Conservation (phyloP, 176 grass and related monocot species). For the Zoysia pacifica region DNA sequence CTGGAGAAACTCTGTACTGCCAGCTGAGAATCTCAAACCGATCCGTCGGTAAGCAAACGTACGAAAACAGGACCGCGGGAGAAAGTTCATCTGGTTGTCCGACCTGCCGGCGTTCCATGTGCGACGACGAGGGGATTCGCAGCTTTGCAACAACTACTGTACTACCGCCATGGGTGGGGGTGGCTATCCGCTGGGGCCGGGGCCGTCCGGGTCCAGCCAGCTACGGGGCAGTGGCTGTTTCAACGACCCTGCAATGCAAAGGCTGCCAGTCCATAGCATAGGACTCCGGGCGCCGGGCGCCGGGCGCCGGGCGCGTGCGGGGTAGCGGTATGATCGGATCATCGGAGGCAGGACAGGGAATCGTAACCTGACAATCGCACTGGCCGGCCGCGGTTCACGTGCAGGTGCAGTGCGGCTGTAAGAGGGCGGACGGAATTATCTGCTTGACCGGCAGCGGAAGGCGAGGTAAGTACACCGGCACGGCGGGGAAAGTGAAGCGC, state of each 20-base stretch:
- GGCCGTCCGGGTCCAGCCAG: background rate
- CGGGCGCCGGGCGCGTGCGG: background rate
- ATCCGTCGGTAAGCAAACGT: background rate
- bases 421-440: background rate
- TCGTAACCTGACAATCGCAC: background rate
- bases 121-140: background rate
- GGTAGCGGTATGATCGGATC: background rate
- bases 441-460: background rate
- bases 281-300: too few relatives aligned
- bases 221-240: background rate
- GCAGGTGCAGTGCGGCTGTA: background rate
- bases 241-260: background rate
- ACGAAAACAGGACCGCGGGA: background rate
- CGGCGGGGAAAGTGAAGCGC: background rate
- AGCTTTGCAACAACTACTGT: constrained; percentile 24
- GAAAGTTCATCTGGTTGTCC: background rate
- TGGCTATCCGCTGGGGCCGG: background rate
- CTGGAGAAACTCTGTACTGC: background rate
- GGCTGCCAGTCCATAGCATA: background rate
- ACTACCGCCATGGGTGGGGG: background rate
- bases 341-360: background rate
- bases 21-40: background rate
- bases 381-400: background rate
- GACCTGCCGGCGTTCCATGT: background rate
- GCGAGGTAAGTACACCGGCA: background rate